Percentiles rank a stretch among this genome's conserved stretches.
phyloP scores from a whole-genome alignment of 208 protist genomes.

The Vickermania ingenoplastis region DNA sequence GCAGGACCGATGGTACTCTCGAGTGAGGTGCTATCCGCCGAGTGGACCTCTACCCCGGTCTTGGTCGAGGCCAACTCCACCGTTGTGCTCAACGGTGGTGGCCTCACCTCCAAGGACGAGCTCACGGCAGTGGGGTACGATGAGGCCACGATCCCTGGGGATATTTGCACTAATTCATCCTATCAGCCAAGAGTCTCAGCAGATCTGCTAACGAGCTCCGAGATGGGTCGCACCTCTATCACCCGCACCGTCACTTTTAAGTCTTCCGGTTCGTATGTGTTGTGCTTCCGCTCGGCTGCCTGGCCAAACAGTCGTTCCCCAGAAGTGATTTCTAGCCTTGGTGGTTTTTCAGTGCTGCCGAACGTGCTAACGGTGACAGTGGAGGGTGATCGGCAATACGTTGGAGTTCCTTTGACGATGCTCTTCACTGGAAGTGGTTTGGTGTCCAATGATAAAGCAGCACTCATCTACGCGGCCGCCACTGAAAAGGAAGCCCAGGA shows the following conservation, averaged over 20 bases:
- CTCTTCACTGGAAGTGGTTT: conserved; percentile 48
- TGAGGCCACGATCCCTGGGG: conserved; percentile 18
- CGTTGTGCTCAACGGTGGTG: conserved; percentile 47
- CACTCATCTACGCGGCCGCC: conserved; percentile 28
- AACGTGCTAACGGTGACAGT: conserved; percentile 34
- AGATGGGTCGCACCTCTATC: conserved; percentile 14
- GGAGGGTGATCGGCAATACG: conserved; percentile 22
- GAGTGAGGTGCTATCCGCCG: conserved; percentile 29
- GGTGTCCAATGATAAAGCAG: conserved; percentile 27
- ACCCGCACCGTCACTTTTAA: conserved; percentile 29
- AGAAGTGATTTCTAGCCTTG: conserved; percentile 5
- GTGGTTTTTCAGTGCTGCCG: conserved; percentile 40
- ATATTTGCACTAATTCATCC: conserved; percentile 59
- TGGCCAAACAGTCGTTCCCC: conserved; percentile 28
- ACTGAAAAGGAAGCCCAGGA: background rate
- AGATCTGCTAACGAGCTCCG: conserved; percentile 2
- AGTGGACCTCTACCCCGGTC: conserved; percentile 15
- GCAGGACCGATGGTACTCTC: conserved; percentile 48
- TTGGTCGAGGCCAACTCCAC: conserved; percentile 12
- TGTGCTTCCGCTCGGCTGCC: conserved; percentile 49
- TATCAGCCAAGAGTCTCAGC: conserved; percentile 46
- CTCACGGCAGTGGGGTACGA: conserved; percentile 52
- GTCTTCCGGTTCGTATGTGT: conserved; percentile 40
- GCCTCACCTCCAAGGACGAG: conserved; percentile 48
- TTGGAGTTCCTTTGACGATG: conserved; percentile 32